Evolutionary conservation across 805 yeast genomes (phyloP), one percentile per base, ranked within the genome.

Genomic region (Ogataea naganishii): DNA sequence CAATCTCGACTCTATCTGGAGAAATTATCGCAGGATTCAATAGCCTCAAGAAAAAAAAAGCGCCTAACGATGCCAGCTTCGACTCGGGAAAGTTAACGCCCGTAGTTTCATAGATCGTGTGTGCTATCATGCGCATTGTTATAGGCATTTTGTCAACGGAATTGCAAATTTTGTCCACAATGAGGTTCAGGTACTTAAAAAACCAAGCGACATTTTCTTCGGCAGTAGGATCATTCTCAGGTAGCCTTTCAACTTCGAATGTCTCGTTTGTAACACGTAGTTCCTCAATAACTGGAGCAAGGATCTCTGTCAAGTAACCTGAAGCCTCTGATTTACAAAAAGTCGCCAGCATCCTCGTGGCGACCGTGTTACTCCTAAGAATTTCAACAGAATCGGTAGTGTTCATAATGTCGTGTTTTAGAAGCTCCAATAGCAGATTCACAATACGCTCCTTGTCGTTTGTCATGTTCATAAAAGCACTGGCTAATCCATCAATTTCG

Each of bases 21-120:
- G 85, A 75, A 10, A 88, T 88, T 42, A 88, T 76, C 0, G 95
- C 94, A 9, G 97, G 96, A 49, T 94, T 81, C 36, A 80, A 66
- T 38, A 80, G 74, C 33, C 95, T 60, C 41, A 89, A 61, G 46
- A 89, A 88, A 32, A 89, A 62, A 49, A 82, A 89, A 0, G 95
- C 86, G 0, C 96, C 95, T 17, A 85, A 80, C 1, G 94, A 85
- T 23, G 75, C 63, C 22, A 69, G 62, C 26, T 78, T 68, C 23
- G 79, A 80, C 23, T 71, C 75, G 1, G 81, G 82, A 41, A 80
- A 80, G 40, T 72, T 73, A n/a, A 56, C 53, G 18, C 66, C 57
- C 31, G 83, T 75, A 32, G 77, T 60, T 23, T 58, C 49, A 54
- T 67, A 64, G 36, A 85, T 75, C 26, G 78, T 68, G 39, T 75